phyloP scores from a whole-genome alignment of 495 filamentous ascomycete genomes.

The Bacidia rubella region DNA sequence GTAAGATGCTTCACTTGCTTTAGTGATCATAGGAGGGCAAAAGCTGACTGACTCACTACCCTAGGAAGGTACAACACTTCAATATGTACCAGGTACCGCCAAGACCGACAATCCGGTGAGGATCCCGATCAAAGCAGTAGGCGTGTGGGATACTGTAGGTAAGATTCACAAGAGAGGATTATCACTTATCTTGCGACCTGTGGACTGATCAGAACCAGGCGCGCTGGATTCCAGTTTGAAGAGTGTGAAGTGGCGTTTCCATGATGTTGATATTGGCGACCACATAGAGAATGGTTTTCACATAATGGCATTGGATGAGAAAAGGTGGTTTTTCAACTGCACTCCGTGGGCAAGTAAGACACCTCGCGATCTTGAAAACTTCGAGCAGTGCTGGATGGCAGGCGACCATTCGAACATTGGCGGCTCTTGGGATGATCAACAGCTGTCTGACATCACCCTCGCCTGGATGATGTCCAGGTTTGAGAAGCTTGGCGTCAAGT shows the following conservation, averaged over 20 bases:
- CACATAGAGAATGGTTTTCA: constrained; percentile 39
- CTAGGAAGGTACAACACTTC: neutral
- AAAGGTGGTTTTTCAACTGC: constrained; percentile 36
- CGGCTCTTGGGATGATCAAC: constrained; percentile 21
- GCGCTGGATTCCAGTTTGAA: constrained; percentile 1
- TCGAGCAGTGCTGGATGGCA: constrained; percentile 41
- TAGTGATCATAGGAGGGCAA: too few species aligned
- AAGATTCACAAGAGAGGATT: neutral
- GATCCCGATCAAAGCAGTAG: constrained; percentile 33
- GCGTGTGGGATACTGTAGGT: constrained; percentile 47
- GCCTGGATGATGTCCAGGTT: constrained; percentile 40
- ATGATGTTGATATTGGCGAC: neutral
- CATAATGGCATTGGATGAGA: constrained; percentile 44
- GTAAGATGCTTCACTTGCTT: neutral
- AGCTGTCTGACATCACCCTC: constrained; percentile 26
- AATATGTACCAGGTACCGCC: neutral
- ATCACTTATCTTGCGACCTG: constrained; percentile 7
- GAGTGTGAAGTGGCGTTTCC: constrained; percentile 5
- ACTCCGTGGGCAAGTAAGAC: constrained; percentile 37
- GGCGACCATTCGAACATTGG: constrained; percentile 38
- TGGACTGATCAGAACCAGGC: too few species aligned
- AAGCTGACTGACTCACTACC: neutral
- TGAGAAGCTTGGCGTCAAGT: too few species aligned
- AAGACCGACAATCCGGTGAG: neutral
- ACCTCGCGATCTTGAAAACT: constrained; percentile 18